Evolutionary conservation across 2,329 filamentous ascomycete genomes (phyloP).

Genomic region (Ophiostoma ulmi): DNA sequence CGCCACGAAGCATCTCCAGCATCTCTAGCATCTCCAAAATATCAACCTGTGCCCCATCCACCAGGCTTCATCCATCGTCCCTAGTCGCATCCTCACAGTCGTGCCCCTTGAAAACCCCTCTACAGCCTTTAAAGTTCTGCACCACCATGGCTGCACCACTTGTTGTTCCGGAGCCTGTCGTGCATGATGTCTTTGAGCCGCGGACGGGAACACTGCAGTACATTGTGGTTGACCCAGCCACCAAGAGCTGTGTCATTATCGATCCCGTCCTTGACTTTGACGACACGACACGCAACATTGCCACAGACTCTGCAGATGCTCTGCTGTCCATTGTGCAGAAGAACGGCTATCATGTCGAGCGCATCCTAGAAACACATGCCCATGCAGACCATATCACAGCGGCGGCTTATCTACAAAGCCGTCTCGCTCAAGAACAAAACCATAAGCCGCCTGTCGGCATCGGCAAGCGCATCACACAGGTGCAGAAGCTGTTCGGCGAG

Average conservation of each 20-base stretch:
- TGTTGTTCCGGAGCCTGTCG: constrained; percentile 32
- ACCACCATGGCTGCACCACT: background rate
- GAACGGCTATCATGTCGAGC: constrained; percentile 44
- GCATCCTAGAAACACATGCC: constrained; percentile 58
- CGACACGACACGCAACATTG: constrained; percentile 38
- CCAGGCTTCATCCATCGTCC: background rate
- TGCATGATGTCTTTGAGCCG: constrained; percentile 39
- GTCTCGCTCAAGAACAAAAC: constrained; percentile 37
- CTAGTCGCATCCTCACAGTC: background rate
- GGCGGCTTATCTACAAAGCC: constrained; percentile 51
- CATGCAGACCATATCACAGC: constrained; percentile 59
- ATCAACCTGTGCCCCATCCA: background rate
- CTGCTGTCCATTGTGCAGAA: constrained; percentile 43
- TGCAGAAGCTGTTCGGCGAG: constrained; percentile 47
- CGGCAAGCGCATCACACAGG: constrained; percentile 47
- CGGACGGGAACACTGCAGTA: constrained; percentile 55
- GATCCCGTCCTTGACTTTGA: constrained; percentile 59
- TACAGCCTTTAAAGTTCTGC: background rate
- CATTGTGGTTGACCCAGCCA: constrained; percentile 50
- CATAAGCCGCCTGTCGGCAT: constrained; percentile 46
- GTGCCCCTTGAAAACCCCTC: background rate
- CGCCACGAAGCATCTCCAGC: background rate
- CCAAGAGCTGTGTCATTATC: constrained; percentile 50
- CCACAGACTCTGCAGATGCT: constrained; percentile 48
- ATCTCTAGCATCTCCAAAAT: background rate